Evolutionary conservation across 768 basidiomycete genomes (phyloP).

Genomic region (Mycena polygramma): DNA sequence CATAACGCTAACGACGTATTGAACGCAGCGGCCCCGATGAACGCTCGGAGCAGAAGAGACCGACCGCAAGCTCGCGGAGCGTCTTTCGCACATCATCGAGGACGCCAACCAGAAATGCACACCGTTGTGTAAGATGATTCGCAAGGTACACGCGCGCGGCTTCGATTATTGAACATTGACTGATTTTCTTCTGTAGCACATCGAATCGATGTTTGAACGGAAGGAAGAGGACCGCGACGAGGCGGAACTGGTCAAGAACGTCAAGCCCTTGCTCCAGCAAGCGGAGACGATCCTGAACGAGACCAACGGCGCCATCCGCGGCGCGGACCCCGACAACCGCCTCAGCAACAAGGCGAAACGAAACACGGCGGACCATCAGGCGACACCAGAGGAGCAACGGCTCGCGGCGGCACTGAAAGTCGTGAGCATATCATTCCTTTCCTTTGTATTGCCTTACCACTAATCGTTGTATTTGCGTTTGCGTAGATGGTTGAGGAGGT

Average conservation of each 20-base stretch:
- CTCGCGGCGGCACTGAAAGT: constrained; percentile 54
- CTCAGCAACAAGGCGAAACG: constrained; percentile 51
- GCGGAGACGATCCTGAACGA: constrained; percentile 55
- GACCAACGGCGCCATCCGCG: constrained; percentile 51
- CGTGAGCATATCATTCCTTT: constrained; percentile 36
- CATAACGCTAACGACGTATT: too few relatives aligned
- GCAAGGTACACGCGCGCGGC: constrained; percentile 42
- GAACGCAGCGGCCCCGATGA: constrained; percentile 19
- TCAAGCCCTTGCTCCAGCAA: constrained; percentile 52
- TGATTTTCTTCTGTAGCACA: constrained; percentile 45
- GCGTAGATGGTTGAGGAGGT: constrained; percentile 52
- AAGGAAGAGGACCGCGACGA: constrained; percentile 54
- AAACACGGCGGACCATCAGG: constrained; percentile 51
- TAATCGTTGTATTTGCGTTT: not conserved
- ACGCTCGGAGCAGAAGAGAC: constrained; percentile 44
- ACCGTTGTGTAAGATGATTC: constrained; percentile 52
- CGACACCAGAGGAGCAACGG: constrained; percentile 53
- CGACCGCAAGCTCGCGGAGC: constrained; percentile 48
- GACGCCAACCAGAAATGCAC: constrained; percentile 47
- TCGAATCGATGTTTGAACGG: constrained; percentile 49
- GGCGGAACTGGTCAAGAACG: constrained; percentile 49
- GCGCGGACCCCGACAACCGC: constrained; percentile 53
- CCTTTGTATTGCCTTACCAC: not conserved
- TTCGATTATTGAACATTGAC: too few relatives aligned
- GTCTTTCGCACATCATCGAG: constrained; percentile 52